Conservation (phyloP, 352 stramenopile genomes). For the Peronospora belbahrii region DNA sequence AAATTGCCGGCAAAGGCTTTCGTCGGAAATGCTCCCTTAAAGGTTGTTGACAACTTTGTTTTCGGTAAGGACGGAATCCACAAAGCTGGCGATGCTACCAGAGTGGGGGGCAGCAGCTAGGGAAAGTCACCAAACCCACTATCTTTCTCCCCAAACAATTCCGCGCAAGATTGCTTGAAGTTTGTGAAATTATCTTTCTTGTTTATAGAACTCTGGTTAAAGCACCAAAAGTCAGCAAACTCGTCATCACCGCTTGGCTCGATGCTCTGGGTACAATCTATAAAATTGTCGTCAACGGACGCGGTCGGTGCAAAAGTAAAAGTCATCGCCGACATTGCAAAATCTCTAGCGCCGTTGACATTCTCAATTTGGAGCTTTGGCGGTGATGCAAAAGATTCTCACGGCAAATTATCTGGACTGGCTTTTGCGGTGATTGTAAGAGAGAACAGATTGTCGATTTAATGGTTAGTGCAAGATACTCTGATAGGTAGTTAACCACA, state of each 20-base stretch:
- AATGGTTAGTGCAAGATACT: no score
- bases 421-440: no score
- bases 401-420: conserved; percentile 6
- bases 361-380: conserved; percentile 10
- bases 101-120: not conserved
- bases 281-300: conserved; percentile 2
- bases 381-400: conserved; percentile 8
- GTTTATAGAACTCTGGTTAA: conserved; percentile 21
- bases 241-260: conserved; percentile 9
- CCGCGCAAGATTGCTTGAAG: conserved; percentile 19
- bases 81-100: not conserved
- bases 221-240: conserved; percentile 36
- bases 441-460: no score
- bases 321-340: conserved; percentile 1
- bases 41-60: conserved; percentile 29
- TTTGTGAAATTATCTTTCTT: conserved; percentile 6
- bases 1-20: conserved; percentile 8
- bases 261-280: conserved; percentile 7
- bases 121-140: conserved; percentile 31
- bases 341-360: conserved; percentile 7
- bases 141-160: conserved; percentile 12
- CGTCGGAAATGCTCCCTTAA: conserved; percentile 28
- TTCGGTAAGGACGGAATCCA: conserved; percentile 12
- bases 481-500: no score
- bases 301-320: conserved; percentile 1